Evolutionary conservation across 1,284 basidiomycete species (phyloP).

Genomic region (Vanrija sp.): DNA sequence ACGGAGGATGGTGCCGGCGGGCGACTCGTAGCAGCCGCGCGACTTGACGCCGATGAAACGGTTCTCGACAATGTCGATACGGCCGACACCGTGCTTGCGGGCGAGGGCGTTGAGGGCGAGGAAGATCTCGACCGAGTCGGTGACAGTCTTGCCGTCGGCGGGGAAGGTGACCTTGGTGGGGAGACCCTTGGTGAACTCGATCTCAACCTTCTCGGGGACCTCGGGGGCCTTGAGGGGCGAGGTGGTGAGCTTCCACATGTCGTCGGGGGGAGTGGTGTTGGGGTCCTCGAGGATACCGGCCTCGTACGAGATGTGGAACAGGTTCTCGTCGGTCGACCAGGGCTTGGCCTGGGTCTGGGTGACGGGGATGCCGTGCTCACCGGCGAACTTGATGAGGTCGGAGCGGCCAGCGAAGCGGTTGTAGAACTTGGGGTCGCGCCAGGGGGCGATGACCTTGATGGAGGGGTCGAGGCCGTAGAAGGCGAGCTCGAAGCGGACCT

Average conservation of each 20-base stretch:
- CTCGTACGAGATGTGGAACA: slow-evolving; percentile 99
- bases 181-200: slow-evolving; percentile 82
- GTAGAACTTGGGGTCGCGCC: slow-evolving; percentile 97
- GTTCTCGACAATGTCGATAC: slow-evolving; percentile 99
- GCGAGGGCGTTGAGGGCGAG: slow-evolving; percentile 85
- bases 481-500: slow-evolving; percentile 98
- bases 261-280: slow-evolving; percentile 86
- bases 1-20: slow-evolving; percentile 92
- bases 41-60: slow-evolving; percentile 99
- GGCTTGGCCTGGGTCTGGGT: slow-evolving; percentile 94
- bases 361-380: slow-evolving; percentile 85
- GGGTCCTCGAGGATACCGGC: slow-evolving; percentile 98
- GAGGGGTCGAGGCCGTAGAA: slow-evolving; percentile 98
- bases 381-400: slow-evolving; percentile 86
- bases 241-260: slow-evolving; percentile 99
- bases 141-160: slow-evolving; percentile 56
- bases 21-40: slow-evolving; percentile 97
- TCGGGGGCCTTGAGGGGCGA: slow-evolving; percentile 78
- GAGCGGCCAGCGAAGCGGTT: slow-evolving; percentile 93
- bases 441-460: slow-evolving; percentile 98
- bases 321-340: slow-evolving; percentile 99
- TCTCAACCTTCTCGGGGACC: slow-evolving; percentile 72
- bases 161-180: slow-evolving; percentile 71
- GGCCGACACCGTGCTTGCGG: slow-evolving; percentile 90
- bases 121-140: slow-evolving; percentile 96